Evolutionary conservation across 768 basidiomycete genomes (phyloP).

Genomic region (Arthromyces matolae): DNA sequence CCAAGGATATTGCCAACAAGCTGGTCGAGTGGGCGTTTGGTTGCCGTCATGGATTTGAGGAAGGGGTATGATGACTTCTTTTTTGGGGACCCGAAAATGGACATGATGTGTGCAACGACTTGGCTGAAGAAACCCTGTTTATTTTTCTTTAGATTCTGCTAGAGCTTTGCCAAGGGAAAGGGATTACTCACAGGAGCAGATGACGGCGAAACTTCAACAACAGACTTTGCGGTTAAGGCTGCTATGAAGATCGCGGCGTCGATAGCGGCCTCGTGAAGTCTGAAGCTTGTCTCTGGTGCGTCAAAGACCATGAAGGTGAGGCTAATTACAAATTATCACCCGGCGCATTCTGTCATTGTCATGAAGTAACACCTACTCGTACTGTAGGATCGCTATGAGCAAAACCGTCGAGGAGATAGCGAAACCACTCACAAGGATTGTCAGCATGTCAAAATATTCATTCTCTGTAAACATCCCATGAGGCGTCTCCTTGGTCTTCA

Average conservation of each 20-base stretch:
- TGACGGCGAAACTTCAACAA: constrained; percentile 23
- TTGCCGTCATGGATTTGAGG: constrained; percentile 33
- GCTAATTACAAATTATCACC: constrained; percentile 11
- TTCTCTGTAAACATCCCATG: constrained; percentile 41
- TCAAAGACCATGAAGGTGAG: constrained; percentile 25
- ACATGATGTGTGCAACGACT: neutral
- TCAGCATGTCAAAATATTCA: constrained; percentile 44
- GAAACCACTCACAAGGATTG: constrained; percentile 25
- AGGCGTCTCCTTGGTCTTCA: constrained; percentile 45
- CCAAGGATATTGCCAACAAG: neutral
- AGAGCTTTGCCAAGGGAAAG: no score
- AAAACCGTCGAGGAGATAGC: neutral
- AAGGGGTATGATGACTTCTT: constrained; percentile 37
- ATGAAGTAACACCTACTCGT: constrained; percentile 6
- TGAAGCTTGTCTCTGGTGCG: constrained; percentile 31
- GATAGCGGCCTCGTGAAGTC: constrained; percentile 24
- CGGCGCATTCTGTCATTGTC: neutral
- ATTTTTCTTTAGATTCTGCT: no score
- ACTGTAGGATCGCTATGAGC: constrained; percentile 1
- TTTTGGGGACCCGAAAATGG: constrained; percentile 7
- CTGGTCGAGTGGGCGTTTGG: constrained; percentile 25
- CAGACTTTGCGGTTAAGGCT: constrained; percentile 28
- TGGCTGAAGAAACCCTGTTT: neutral
- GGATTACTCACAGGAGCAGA: constrained; percentile 23
- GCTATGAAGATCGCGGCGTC: constrained; percentile 29